These are phyloP conservation scores for Penicillium paneum DNA, from an alignment of 2,329 filamentous ascomycete genomes.

Conservation along the genomic window DNA sequence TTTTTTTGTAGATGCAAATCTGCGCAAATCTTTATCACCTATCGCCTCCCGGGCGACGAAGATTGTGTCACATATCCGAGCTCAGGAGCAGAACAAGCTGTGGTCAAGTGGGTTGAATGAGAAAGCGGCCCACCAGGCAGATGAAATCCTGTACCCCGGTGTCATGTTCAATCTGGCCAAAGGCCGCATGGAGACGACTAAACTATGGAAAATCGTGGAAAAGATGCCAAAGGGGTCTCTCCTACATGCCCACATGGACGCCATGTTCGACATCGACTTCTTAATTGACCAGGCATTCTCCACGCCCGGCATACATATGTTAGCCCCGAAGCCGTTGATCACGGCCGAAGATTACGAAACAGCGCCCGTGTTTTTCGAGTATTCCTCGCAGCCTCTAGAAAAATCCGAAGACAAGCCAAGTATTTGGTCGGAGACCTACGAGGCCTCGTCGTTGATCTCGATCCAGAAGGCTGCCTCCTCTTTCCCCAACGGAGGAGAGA, in stretches of 20 bases:
- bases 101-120: conserved; percentile 76
- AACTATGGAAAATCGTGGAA: conserved; percentile 79
- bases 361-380: conserved; percentile 61
- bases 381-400: conserved; percentile 47
- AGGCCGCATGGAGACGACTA: conserved; percentile 77
- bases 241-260: conserved; percentile 78
- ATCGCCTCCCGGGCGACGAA: conserved; percentile 72
- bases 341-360: conserved; percentile 53
- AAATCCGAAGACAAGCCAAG: conserved; percentile 46
- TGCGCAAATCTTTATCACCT: conserved; percentile 62
- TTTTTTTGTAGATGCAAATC: conserved; percentile 26
- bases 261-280: conserved; percentile 85
- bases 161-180: conserved; percentile 93
- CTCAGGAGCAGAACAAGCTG: conserved; percentile 69
- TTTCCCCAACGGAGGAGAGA: conserved; percentile 69
- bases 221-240: conserved; percentile 77
- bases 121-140: conserved; percentile 58
- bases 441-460: conserved; percentile 56
- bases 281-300: conserved; percentile 68
- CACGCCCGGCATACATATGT: conserved; percentile 71
- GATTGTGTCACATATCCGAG: conserved; percentile 76
- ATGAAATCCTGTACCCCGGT: conserved; percentile 71
- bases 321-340: conserved; percentile 56
- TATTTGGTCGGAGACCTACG: conserved; percentile 68
- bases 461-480: conserved; percentile 62